These are phyloP conservation scores for Podaxis sp. DNA, from an alignment of 768 basidiomycete genomes.

Conservation along the genomic window DNA sequence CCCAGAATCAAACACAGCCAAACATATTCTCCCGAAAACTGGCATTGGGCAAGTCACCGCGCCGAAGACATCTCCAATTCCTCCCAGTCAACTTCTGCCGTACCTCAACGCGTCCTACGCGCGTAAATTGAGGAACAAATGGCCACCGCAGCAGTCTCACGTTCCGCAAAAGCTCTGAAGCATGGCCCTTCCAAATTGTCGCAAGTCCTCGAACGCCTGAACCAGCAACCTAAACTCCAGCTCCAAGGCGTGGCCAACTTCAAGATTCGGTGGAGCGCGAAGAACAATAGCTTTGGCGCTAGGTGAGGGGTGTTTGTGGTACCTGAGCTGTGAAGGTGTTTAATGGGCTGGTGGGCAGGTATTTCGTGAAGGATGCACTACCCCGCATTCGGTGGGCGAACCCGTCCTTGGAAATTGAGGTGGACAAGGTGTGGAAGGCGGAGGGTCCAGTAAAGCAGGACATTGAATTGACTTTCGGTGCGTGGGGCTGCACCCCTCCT, in stretches of 20 bases:
- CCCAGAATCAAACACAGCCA: slow-evolving; percentile 12
- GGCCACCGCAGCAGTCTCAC: slow-evolving; percentile 9
- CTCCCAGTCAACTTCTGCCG: neutral
- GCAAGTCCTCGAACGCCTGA: slow-evolving; percentile 50
- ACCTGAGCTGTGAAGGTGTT: neutral
- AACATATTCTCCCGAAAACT: slow-evolving; percentile 10
- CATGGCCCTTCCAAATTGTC: slow-evolving; percentile 40
- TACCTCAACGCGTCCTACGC: neutral
- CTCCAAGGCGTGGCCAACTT: slow-evolving; percentile 50
- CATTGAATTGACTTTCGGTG: slow-evolving; percentile 63
- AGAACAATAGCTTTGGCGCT: slow-evolving; percentile 76
- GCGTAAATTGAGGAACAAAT: neutral
- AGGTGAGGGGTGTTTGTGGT: slow-evolving; percentile 43
- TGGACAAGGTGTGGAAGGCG: slow-evolving; percentile 55
- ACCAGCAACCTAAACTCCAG: slow-evolving; percentile 48
- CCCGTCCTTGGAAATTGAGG: slow-evolving; percentile 60
- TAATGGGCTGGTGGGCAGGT: slow-evolving; percentile 37
- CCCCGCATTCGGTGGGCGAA: slow-evolving; percentile 79
- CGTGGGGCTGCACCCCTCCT: slow-evolving; percentile 28
- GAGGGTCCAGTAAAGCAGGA: slow-evolving; percentile 57
- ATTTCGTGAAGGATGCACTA: slow-evolving; percentile 79
- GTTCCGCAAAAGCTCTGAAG: slow-evolving; percentile 14
- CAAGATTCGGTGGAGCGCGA: slow-evolving; percentile 54
- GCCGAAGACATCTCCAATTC: neutral
- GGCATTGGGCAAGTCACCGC: too few species aligned